Percentiles rank a stretch among this genome's conserved stretches.
Conservation (phyloP, 2,329 filamentous ascomycete species). For the Lasiodiplodia gonubiensis region DNA sequence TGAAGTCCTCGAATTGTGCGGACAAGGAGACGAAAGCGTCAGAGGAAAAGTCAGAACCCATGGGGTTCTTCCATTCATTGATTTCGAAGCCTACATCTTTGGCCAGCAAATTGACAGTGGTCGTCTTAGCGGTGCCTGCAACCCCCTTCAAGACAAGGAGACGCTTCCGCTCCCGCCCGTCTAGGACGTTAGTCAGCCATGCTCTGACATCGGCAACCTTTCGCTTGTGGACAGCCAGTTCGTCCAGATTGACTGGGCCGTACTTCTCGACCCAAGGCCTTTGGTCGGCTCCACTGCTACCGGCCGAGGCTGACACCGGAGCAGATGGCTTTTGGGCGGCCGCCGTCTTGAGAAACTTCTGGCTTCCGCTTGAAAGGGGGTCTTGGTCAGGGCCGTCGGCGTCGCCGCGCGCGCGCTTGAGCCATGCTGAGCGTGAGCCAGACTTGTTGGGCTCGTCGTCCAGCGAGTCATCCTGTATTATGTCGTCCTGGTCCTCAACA, state of each 20-base stretch:
- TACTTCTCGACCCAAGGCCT: slow-evolving; percentile 90
- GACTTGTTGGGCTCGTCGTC: slow-evolving; percentile 35
- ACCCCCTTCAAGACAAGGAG: slow-evolving; percentile 86
- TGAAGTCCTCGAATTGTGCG: slow-evolving; percentile 88
- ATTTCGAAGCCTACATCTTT: slow-evolving; percentile 77
- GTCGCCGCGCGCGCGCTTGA: slow-evolving; percentile 36
- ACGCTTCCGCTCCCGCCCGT: slow-evolving; percentile 66
- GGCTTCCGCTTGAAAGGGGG: slow-evolving; percentile 41
- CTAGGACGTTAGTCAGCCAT: slow-evolving; percentile 80
- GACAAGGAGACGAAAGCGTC: slow-evolving; percentile 73
- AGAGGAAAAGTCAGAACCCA: slow-evolving; percentile 62
- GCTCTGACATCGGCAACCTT: slow-evolving; percentile 85
- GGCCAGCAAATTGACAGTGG: slow-evolving; percentile 79
- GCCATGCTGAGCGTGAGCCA: slow-evolving; percentile 37
- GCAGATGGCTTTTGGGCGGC: slow-evolving; percentile 41
- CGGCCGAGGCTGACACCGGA: slow-evolving; percentile 36
- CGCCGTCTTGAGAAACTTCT: slow-evolving; percentile 53
- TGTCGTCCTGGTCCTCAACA: slow-evolving; percentile 41
- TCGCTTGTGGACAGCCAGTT: slow-evolving; percentile 91
- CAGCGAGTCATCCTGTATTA: slow-evolving; percentile 46
- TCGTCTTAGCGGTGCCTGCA: slow-evolving; percentile 91
- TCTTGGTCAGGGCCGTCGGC: slow-evolving; percentile 33
- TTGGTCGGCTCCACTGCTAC: slow-evolving; percentile 56
- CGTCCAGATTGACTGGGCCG: slow-evolving; percentile 74
- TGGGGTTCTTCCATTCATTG: slow-evolving; percentile 89